Evolutionary conservation across 2,329 filamentous ascomycete species (phyloP).

Genomic region (Hortaea werneckii): DNA sequence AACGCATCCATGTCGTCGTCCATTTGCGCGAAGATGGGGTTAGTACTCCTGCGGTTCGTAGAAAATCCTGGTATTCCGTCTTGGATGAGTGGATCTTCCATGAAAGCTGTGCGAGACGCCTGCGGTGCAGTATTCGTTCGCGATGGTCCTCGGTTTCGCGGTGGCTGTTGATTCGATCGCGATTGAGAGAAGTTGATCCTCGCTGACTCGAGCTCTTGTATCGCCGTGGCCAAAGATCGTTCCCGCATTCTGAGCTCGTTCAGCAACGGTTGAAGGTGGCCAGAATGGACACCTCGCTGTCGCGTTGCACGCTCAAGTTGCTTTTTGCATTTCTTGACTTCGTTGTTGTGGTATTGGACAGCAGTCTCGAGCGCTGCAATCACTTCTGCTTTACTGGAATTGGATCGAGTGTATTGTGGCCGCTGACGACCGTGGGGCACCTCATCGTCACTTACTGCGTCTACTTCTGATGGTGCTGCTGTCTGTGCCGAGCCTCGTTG

Average conservation of each 20-base stretch:
- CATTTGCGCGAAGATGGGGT: constrained; percentile 10
- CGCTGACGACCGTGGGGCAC: constrained; percentile 3
- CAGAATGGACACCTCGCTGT: constrained; percentile 11
- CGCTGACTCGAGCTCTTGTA: neutral
- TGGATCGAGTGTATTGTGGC: constrained; percentile 3
- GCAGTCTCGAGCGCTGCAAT: constrained; percentile 14
- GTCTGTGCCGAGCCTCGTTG: neutral
- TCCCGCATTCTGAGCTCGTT: constrained; percentile 18
- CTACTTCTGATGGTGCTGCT: neutral
- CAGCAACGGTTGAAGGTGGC: constrained; percentile 14
- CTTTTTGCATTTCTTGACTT: constrained; percentile 14
- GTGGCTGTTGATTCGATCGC: constrained; percentile 1
- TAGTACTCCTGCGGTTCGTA: neutral
- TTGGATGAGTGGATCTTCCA: neutral
- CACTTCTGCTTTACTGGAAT: constrained; percentile 6
- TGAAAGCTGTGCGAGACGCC: neutral
- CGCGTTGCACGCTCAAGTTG: constrained; percentile 17
- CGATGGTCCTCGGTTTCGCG: neutral
- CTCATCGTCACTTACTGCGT: constrained; percentile 5
- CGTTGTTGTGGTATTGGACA: constrained; percentile 12
- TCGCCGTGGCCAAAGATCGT: constrained; percentile 8
- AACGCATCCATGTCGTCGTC: constrained; percentile 5
- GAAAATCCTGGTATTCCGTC: neutral
- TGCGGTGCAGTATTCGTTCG: neutral
- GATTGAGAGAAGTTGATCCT: neutral